phyloP scores from a whole-genome alignment of 805 yeast genomes.

The Candida palmyrensis region DNA sequence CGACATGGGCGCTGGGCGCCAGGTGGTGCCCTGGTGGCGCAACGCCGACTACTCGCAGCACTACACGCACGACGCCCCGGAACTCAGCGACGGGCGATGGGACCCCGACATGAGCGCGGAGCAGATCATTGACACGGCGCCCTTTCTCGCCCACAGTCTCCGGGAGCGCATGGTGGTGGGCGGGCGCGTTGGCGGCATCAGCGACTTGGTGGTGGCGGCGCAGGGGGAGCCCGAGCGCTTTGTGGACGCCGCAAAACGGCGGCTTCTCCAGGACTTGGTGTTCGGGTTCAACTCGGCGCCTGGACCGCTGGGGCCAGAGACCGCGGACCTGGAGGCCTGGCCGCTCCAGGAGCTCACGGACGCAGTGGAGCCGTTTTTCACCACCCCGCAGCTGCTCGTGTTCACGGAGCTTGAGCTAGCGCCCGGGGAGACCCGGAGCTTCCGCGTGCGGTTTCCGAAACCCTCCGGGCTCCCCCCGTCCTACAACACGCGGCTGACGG shows the following conservation, averaged over 20 bases:
- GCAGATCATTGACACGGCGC: conserved; percentile 15
- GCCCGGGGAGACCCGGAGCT: conserved; percentile 13
- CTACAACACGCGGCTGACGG: conserved; percentile 38
- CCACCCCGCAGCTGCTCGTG: conserved; percentile 35
- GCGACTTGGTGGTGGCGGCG: conserved; percentile 20
- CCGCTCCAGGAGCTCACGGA: conserved; percentile 22
- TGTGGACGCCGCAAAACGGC: conserved; percentile 15
- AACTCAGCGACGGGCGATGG: conserved; percentile 14
- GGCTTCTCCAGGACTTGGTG: conserved; percentile 31
- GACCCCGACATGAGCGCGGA: conserved; percentile 20
- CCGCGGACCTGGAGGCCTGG: conserved; percentile 5
- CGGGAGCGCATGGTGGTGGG: conserved; percentile 19
- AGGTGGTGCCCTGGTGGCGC: conserved; percentile 27
- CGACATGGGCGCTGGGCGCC: conserved; percentile 7
- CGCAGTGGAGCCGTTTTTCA: conserved; percentile 33
- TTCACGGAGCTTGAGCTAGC: conserved; percentile 25
- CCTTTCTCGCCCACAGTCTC: conserved; percentile 17
- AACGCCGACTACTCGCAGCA: conserved; percentile 27
- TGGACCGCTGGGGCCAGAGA: conserved; percentile 2
- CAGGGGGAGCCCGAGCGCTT: neutral
- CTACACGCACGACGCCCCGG: conserved; percentile 15
- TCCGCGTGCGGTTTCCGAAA: conserved; percentile 19
- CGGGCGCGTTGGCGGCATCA: conserved; percentile 33
- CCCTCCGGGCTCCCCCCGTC: conserved; percentile 31
- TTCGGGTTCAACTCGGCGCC: conserved; percentile 22